Evolutionary conservation across 1,284 basidiomycete genomes (phyloP), one percentile per base, ranked within the genome.

Genomic region (Ganoderma resinaceum): DNA sequence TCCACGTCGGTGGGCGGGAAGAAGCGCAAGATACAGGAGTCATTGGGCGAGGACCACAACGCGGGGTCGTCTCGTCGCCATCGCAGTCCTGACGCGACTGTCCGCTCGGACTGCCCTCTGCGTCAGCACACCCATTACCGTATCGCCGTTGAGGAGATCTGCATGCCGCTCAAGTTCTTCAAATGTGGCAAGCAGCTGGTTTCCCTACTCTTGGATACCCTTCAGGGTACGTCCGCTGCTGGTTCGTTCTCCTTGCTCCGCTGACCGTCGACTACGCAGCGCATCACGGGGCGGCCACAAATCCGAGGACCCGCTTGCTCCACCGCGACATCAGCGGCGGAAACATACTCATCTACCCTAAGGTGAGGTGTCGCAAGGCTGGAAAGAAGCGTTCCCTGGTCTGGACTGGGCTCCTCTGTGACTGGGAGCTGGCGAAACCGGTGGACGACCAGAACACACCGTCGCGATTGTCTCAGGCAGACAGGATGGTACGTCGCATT

Each of bases 241-340:
- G n/a, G n/a, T n/a, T n/a, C 31, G 18, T 33, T 9, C 12, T 9
- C 35, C 29, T 18, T 26, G 23, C 16, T 3, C 9, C 9, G 12
- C 14, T 20, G n/a, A n/a, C n/a, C n/a, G n/a, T n/a, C n/a, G n/a
- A n/a, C n/a, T n/a, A n/a, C n/a, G 0, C 12, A 66, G 66, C 60
- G 6, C 66, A 67, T 26, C 7, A 26, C 3, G 38, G 52, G 7
- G 61, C 63, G 0, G 37, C 60, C 3, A 62, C 43, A 9, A 33
- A 18, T 29, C 37, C 18, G 7, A 29, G 31, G 38, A 35, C 42
- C 9, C 37, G 14, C 9, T 31, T 70, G 3, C 40, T 70, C 0
- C 70, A 72, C 23, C 63, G 70, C 8, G 70, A 72, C 18, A 57
- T 72, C 35, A 72, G 70, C 53, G 49, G 8, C 1, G 68, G 68